Percentiles rank a stretch among this genome's conserved stretches.
Conservation (phyloP, 331 rosid species). For the Saraca asoca region DNA sequence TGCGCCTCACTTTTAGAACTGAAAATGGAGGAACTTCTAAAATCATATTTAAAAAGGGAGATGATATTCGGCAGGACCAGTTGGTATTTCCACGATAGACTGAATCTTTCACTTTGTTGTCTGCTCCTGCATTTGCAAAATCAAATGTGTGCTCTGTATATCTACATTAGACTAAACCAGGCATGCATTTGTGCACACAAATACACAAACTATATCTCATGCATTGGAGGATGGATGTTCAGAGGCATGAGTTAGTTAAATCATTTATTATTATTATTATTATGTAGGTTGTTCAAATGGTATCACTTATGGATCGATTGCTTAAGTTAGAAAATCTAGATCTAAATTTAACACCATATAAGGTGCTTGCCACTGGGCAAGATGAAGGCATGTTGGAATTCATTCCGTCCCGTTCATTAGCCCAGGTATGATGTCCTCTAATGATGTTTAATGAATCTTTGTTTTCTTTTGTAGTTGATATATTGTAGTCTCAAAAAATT, state of each 20-base stretch:
- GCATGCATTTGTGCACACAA: conserved; percentile 8
- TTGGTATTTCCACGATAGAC: conserved; percentile 51
- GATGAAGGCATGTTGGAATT: conserved; percentile 99
- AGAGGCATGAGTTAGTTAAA: conserved; percentile 17
- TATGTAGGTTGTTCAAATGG: conserved; percentile 96
- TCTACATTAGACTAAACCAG: not conserved
- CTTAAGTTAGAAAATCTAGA: conserved; percentile 95
- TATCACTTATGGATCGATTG: conserved; percentile 93
- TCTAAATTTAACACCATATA: conserved; percentile 85
- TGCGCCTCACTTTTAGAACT: conserved; percentile 88
- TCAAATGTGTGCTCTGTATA: conserved; percentile 14
- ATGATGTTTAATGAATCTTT: conserved; percentile 5
- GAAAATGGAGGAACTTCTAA: conserved; percentile 78
- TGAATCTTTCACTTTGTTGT: too few relatives aligned
- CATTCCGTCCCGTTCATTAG: conserved; percentile 89
- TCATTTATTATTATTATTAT: conserved; percentile 29
- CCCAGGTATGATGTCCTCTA: conserved; percentile 55
- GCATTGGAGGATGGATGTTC: conserved; percentile 27
- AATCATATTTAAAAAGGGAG: conserved; percentile 95
- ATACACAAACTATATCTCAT: not conserved
- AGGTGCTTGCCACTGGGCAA: conserved; percentile 97
- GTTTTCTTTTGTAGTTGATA: conserved; percentile 19
- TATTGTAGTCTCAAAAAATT: not conserved
- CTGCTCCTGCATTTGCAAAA: not conserved
- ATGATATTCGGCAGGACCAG: conserved; percentile 97